These are phyloP conservation scores for Teunomyces gatunensis DNA, from an alignment of 805 yeast species.

Conservation along the genomic window DNA sequence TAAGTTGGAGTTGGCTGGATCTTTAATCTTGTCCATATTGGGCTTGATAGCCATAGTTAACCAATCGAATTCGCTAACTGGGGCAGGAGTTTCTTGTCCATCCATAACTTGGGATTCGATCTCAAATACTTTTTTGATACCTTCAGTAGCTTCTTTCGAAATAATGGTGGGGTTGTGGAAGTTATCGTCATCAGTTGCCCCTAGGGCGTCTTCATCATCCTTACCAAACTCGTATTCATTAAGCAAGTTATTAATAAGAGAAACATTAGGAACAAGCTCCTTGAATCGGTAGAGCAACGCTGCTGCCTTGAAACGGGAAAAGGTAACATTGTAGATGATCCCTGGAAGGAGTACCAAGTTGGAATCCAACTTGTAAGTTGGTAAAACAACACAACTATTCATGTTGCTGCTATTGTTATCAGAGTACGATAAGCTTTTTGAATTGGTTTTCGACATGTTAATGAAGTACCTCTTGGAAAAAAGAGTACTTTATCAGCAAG, in stretches of 20 bases:
- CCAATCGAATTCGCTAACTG: slow-evolving; percentile 31
- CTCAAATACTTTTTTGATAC: slow-evolving; percentile 23
- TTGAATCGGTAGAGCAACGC: slow-evolving; percentile 44
- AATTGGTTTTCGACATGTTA: not conserved
- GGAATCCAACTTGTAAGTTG: slow-evolving; percentile 41
- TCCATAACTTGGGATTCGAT: slow-evolving; percentile 5
- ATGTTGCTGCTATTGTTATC: not conserved
- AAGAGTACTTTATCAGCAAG: not conserved
- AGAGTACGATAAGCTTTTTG: not conserved
- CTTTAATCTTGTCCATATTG: slow-evolving; percentile 29
- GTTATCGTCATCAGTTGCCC: slow-evolving; percentile 4
- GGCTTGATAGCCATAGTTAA: slow-evolving; percentile 36
- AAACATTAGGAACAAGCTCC: slow-evolving; percentile 22
- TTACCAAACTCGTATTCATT: slow-evolving; percentile 34
- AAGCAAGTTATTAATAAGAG: slow-evolving; percentile 30
- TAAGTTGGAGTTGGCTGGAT: slow-evolving; percentile 12
- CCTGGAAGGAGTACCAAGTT: slow-evolving; percentile 58
- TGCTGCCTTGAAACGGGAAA: slow-evolving; percentile 46
- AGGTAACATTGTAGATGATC: slow-evolving; percentile 56
- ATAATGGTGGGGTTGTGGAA: slow-evolving; percentile 17
- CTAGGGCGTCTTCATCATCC: slow-evolving; percentile 12
- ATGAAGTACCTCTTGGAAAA: not conserved
- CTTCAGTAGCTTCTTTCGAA: slow-evolving; percentile 31
- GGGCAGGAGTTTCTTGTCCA: not conserved
- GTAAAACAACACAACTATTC: slow-evolving; percentile 26